Conservation (phyloP, 768 basidiomycete genomes). For the Artomyces pyxidatus region DNA sequence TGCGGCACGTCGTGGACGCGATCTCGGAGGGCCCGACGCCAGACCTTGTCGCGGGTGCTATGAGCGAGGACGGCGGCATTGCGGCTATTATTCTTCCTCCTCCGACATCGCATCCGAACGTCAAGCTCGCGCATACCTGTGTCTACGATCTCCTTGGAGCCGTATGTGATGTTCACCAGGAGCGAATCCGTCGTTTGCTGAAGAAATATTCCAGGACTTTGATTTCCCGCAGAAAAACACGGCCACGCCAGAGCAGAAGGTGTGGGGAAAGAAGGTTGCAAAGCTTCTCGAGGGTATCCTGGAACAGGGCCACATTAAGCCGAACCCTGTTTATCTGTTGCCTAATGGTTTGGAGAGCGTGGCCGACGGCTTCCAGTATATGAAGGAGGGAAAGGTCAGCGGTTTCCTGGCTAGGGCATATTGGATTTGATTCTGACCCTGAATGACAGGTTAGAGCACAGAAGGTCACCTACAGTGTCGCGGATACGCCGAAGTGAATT, state of each 20-base stretch:
- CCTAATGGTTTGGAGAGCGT: constrained; percentile 11
- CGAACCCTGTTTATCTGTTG: constrained; percentile 4
- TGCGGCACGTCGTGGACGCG: too few species aligned
- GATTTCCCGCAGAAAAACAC: neutral
- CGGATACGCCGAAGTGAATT: too few species aligned
- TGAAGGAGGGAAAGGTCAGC: constrained; percentile 14
- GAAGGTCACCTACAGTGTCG: too few species aligned
- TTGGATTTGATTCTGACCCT: too few species aligned
- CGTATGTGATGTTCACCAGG: neutral
- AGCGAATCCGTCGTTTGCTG: too few species aligned
- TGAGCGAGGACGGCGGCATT: too few species aligned
- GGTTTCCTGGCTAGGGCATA: too few species aligned
- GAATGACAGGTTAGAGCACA: too few species aligned
- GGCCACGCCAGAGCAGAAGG: neutral
- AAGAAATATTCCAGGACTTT: neutral
- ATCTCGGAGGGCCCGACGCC: too few species aligned
- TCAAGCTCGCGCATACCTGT: neutral
- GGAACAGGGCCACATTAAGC: constrained; percentile 3
- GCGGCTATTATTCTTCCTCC: too few species aligned
- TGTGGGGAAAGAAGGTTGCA: neutral
- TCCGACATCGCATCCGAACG: neutral
- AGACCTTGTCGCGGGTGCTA: too few species aligned
- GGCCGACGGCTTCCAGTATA: constrained; percentile 8
- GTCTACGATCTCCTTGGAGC: constrained; percentile 3
- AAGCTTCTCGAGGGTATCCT: constrained; percentile 8